phyloP scores from a whole-genome alignment of 2,329 filamentous ascomycete genomes.

The Apiospora malaysiana region DNA sequence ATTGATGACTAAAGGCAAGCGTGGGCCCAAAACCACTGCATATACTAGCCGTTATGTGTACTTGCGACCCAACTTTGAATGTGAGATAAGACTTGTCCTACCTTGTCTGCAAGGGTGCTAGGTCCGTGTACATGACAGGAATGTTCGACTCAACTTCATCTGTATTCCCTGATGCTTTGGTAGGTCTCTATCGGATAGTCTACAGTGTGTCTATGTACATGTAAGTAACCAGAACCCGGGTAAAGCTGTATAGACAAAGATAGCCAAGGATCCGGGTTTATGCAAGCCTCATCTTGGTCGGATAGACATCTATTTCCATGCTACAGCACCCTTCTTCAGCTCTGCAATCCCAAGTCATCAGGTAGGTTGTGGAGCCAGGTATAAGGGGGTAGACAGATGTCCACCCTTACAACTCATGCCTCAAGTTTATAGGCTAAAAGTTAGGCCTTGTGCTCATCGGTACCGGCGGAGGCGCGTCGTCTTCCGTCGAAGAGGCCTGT shows the following conservation, averaged over 20 bases:
- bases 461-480: conserved; percentile 54
- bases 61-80: background rate
- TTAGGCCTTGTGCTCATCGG: conserved; percentile 57
- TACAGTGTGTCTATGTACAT: background rate
- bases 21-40: background rate
- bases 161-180: background rate
- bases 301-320: background rate
- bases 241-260: background rate
- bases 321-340: background rate
- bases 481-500: conserved; percentile 27
- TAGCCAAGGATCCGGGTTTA: background rate
- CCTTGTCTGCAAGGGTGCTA: background rate
- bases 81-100: background rate
- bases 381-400: background rate
- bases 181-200: background rate
- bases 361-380: background rate
- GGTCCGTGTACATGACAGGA: too few relatives aligned
- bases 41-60: background rate
- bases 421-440: conserved; percentile 41
- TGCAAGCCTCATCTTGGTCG: background rate
- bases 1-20: conserved; percentile 12
- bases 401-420: background rate
- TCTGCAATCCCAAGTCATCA: background rate
- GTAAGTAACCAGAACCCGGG: background rate
- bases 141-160: background rate